These are phyloP conservation scores for Termitomyces sp. DNA, from an alignment of 1,284 basidiomycete genomes.

Conservation along the genomic window DNA sequence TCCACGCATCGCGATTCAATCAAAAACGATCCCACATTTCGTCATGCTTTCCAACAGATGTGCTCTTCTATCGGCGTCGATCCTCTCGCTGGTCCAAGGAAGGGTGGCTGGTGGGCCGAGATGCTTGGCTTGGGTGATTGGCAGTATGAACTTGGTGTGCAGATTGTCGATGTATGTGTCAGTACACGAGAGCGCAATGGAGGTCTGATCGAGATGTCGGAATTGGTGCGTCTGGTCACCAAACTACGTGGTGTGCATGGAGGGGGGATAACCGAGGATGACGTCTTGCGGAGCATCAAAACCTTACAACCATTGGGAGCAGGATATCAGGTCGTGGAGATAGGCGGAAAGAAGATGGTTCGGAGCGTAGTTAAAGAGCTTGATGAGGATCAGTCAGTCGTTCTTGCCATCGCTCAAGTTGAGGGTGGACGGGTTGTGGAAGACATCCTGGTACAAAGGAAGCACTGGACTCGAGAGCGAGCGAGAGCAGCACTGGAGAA, in stretches of 20 bases:
- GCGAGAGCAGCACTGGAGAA: constrained; percentile 80
- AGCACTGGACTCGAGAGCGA: constrained; percentile 78
- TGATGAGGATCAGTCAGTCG: constrained; percentile 75
- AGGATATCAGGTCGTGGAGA: constrained; percentile 81
- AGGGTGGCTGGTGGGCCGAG: constrained; percentile 89
- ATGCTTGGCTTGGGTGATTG: constrained; percentile 87
- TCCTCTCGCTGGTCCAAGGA: constrained; percentile 80
- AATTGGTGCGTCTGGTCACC: constrained; percentile 76
- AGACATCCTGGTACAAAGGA: constrained; percentile 47
- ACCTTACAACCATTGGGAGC: constrained; percentile 84
- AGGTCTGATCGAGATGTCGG: constrained; percentile 85
- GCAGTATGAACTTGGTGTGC: constrained; percentile 94
- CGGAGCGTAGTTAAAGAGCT: constrained; percentile 73
- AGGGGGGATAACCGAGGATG: constrained; percentile 72
- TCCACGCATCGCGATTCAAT: constrained; percentile 83
- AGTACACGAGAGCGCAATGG: constrained; percentile 86
- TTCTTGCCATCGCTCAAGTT: constrained; percentile 70
- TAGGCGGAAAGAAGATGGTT: constrained; percentile 68
- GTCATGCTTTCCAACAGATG: constrained; percentile 94
- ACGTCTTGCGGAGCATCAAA: constrained; percentile 82
- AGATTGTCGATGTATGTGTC: constrained; percentile 96
- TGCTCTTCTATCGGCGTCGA: constrained; percentile 94
- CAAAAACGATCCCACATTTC: constrained; percentile 79
- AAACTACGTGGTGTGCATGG: constrained; percentile 68
- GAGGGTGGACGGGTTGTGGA: constrained; percentile 64